A percentile compares a stretch with the other conserved stretches of the same genome.
phyloP scores from a whole-genome alignment of 2,329 filamentous ascomycete species.

The Sphaceloma murrayae region DNA sequence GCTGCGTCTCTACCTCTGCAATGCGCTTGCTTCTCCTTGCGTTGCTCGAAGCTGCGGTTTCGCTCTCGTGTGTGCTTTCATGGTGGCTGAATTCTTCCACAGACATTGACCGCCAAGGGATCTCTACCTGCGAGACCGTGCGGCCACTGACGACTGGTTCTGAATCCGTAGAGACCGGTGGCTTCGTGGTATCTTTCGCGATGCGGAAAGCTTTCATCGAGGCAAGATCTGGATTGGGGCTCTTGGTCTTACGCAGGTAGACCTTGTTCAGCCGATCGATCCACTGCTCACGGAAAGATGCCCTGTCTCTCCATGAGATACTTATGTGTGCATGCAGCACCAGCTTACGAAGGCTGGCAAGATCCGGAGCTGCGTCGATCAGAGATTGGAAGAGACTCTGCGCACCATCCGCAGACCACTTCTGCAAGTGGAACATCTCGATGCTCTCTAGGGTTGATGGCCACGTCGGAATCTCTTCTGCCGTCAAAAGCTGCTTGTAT shows the following conservation, averaged over 20 bases:
- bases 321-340: conserved; percentile 69
- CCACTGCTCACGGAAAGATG: conserved; percentile 70
- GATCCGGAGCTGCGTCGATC: conserved; percentile 55
- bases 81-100: conserved; percentile 8
- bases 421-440: conserved; percentile 66
- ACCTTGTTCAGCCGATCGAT: conserved; percentile 57
- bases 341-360: conserved; percentile 60
- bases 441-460: conserved; percentile 60
- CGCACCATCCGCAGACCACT: conserved; percentile 58
- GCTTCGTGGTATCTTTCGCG: conserved; percentile 28
- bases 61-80: conserved; percentile 2
- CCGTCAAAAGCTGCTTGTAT: conserved; percentile 57
- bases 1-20: conserved; percentile 20
- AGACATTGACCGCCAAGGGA: background rate
- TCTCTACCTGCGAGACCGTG: background rate
- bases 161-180: background rate
- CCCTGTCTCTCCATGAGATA: conserved; percentile 69
- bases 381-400: conserved; percentile 72
- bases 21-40: conserved; percentile 25
- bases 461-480: conserved; percentile 65
- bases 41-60: background rate
- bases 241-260: conserved; percentile 46
- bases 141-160: background rate
- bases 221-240: conserved; percentile 37
- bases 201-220: conserved; percentile 36